Percentiles rank a stretch among this genome's conserved stretches.
Conservation (phyloP, 345 rosid genomes). For the Trapa bicornis region DNA sequence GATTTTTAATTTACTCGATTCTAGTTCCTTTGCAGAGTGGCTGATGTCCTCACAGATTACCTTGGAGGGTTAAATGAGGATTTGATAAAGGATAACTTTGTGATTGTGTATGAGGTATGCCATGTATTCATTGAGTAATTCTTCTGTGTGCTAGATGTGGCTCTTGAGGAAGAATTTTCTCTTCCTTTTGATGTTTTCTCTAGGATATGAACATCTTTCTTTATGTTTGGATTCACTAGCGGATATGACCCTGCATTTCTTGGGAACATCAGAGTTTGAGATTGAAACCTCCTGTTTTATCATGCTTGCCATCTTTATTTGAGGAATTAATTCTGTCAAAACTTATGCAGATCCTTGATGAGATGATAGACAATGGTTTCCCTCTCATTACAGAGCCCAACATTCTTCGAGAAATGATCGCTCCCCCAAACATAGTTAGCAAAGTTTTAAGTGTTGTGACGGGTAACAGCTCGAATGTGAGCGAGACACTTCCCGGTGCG, state of each 20-base stretch:
- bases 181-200: neutral
- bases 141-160: neutral
- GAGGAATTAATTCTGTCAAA: neutral
- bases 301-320: neutral
- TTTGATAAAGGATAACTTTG: constrained; percentile 81
- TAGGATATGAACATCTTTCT: neutral
- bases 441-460: constrained; percentile 92
- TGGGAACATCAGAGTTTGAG: neutral
- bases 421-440: constrained; percentile 82
- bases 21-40: constrained; percentile 91
- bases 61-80: constrained; percentile 97
- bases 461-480: constrained; percentile 73
- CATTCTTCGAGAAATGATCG: constrained; percentile 87
- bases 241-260: neutral
- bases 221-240: neutral
- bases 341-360: constrained; percentile 69
- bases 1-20: constrained; percentile 14
- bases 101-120: constrained; percentile 84
- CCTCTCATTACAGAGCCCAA: constrained; percentile 94
- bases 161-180: neutral
- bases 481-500: constrained; percentile 75
- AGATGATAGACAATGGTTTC: constrained; percentile 98
- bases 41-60: constrained; percentile 71
- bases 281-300: neutral
- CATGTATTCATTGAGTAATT: neutral